These are phyloP conservation scores for Phytophthora chlamydospora DNA, from an alignment of 352 stramenopile genomes.

Conservation along the genomic window DNA sequence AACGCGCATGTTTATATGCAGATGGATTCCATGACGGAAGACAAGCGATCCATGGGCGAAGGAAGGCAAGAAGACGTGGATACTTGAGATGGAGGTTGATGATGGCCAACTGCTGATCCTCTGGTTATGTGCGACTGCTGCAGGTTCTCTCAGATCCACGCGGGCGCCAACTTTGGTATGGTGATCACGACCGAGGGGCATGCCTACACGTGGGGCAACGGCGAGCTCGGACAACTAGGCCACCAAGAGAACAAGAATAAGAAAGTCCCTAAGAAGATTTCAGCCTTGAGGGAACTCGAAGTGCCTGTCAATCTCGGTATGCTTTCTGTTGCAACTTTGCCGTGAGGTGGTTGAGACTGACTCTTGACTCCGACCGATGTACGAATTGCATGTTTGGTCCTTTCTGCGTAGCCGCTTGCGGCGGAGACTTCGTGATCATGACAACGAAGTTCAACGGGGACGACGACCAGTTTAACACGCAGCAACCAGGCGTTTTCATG, in stretches of 20 bases:
- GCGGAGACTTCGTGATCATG: conserved; percentile 76
- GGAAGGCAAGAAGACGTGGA: conserved; percentile 45
- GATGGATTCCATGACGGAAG: conserved; percentile 71
- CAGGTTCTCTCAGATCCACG: conserved; percentile 64
- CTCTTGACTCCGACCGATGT: conserved; percentile 17
- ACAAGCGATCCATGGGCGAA: conserved; percentile 81
- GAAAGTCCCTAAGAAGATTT: conserved; percentile 88
- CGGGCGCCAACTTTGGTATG: conserved; percentile 67
- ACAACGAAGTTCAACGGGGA: conserved; percentile 71
- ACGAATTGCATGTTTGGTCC: conserved; percentile 9
- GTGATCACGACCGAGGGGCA: conserved; percentile 66
- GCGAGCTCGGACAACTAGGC: conserved; percentile 75
- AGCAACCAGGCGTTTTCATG: conserved; percentile 82
- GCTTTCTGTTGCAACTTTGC: conserved; percentile 8
- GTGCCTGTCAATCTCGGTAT: conserved; percentile 70
- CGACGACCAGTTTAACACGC: conserved; percentile 76
- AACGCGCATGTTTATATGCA: conserved; percentile 30
- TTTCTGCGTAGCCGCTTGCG: conserved; percentile 47
- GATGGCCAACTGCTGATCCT: too few relatives aligned
- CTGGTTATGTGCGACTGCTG: background rate
- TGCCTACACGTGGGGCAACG: conserved; percentile 83
- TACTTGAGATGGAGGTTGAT: background rate
- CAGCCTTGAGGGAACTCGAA: conserved; percentile 77
- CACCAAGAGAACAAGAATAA: conserved; percentile 90
- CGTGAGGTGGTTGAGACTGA: conserved; percentile 8